These are phyloP conservation scores for Alternaria consortialis DNA, from an alignment of 2,329 filamentous ascomycete genomes.

Conservation along the genomic window DNA sequence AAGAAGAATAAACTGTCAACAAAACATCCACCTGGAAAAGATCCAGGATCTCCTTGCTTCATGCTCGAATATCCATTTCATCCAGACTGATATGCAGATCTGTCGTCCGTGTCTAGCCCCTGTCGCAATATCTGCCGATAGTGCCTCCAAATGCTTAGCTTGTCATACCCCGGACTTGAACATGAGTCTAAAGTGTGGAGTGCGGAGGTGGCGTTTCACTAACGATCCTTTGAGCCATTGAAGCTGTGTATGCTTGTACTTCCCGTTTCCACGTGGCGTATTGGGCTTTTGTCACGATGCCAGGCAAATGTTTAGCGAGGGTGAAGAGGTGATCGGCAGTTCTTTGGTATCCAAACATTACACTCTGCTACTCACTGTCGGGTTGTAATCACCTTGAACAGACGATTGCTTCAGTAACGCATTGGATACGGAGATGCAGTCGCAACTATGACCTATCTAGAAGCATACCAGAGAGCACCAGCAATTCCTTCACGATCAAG, in stretches of 20 bases:
- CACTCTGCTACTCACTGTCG: neutral
- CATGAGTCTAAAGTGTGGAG: constrained; percentile 29
- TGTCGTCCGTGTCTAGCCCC: constrained; percentile 3
- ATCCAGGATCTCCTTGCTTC: neutral
- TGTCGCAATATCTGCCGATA: constrained; percentile 32
- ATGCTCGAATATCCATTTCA: neutral
- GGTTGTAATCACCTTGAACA: neutral
- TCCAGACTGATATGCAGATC: constrained; percentile 21
- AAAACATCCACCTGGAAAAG: neutral
- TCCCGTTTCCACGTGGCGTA: constrained; percentile 5
- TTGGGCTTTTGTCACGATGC: neutral
- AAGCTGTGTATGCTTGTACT: neutral
- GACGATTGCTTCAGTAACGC: neutral
- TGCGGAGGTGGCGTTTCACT: constrained; percentile 25
- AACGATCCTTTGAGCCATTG: neutral
- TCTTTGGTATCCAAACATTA: neutral
- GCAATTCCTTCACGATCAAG: neutral
- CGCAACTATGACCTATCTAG: neutral
- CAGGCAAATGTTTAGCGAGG: neutral
- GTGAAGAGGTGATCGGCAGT: neutral
- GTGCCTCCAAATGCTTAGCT: constrained; percentile 23
- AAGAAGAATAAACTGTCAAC: neutral
- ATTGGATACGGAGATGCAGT: neutral
- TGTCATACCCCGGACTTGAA: constrained; percentile 26
- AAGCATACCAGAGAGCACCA: neutral